Conservation (phyloP, 805 yeast species). For the Kregervanrija fluxuum region DNA sequence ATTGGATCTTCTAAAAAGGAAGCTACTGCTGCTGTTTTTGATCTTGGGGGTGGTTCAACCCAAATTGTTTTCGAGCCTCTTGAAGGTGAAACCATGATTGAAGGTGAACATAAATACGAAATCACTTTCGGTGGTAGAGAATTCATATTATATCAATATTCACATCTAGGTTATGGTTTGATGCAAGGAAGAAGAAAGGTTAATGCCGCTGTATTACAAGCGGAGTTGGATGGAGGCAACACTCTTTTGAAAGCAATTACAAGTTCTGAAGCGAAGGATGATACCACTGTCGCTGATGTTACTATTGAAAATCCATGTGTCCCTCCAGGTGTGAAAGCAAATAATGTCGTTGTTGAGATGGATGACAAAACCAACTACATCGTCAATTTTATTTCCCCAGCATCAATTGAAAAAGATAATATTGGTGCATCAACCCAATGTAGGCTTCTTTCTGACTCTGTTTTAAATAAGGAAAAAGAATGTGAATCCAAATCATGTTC, state of each 20-base stretch:
- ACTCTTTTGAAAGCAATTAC: conserved; percentile 22
- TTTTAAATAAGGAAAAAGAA: conserved; percentile 73
- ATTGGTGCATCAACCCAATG: conserved; percentile 73
- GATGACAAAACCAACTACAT: conserved; percentile 27
- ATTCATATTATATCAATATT: conserved; percentile 82
- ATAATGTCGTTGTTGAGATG: conserved; percentile 53
- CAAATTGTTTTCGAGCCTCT: conserved; percentile 96
- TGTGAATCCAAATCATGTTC: conserved; percentile 83
- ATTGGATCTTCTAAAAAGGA: conserved; percentile 70
- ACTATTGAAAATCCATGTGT: conserved; percentile 75
- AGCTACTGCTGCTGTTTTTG: conserved; percentile 96
- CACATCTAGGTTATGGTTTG: conserved; percentile 93
- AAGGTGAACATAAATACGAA: conserved; percentile 79
- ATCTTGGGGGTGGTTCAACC: conserved; percentile 97
- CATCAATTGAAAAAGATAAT: conserved; percentile 21
- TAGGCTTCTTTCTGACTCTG: conserved; percentile 71
- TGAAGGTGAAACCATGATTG: conserved; percentile 56
- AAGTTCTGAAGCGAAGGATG: conserved; percentile 30
- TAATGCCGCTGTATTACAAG: conserved; percentile 51
- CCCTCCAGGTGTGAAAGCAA: conserved; percentile 66
- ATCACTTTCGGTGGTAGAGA: conserved; percentile 75
- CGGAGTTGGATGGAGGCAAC: conserved; percentile 18
- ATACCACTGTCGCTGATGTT: conserved; percentile 34
- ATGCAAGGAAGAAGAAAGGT: conserved; percentile 89
- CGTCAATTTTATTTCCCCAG: conserved; percentile 29